These are phyloP conservation scores for Podospora sp. DNA, from an alignment of 495 filamentous ascomycete genomes.

Conservation along the genomic window DNA sequence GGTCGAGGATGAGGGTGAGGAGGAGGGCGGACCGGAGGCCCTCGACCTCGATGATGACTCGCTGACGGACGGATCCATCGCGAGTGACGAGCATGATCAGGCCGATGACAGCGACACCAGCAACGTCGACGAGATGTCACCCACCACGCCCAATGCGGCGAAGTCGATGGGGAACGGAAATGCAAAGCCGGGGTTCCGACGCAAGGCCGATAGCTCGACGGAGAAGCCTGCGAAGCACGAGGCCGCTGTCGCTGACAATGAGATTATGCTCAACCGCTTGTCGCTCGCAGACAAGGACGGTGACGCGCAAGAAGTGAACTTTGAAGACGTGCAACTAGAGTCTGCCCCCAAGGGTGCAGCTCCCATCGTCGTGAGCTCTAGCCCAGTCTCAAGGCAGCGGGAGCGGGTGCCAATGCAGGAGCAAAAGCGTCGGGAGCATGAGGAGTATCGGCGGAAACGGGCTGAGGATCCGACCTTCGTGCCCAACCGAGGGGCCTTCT, in stretches of 20 bases:
- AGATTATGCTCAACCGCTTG: constrained; percentile 85
- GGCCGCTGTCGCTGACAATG: constrained; percentile 64
- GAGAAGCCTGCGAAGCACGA: constrained; percentile 45
- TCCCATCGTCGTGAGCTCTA: constrained; percentile 52
- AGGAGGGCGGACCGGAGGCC: constrained; percentile 67
- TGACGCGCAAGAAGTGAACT: constrained; percentile 62
- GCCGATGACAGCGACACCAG: constrained; percentile 82
- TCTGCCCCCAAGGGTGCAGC: constrained; percentile 38
- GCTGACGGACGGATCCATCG: constrained; percentile 75
- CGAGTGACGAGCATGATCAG: constrained; percentile 73
- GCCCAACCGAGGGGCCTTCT: constrained; percentile 92
- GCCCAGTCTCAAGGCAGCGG: constrained; percentile 30
- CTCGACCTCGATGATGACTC: constrained; percentile 79
- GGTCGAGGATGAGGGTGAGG: constrained; percentile 78
- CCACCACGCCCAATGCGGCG: constrained; percentile 47
- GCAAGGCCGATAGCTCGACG: constrained; percentile 36
- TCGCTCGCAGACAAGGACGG: constrained; percentile 62
- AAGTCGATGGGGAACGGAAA: constrained; percentile 41
- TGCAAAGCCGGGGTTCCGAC: constrained; percentile 46
- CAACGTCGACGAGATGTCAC: constrained; percentile 61
- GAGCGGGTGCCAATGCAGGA: constrained; percentile 61
- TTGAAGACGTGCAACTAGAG: constrained; percentile 58
- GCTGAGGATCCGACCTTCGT: constrained; percentile 93
- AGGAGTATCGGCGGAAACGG: constrained; percentile 83
- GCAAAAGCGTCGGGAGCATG: constrained; percentile 78